These are phyloP conservation scores for Neurospora sp. DNA, from an alignment of 495 filamentous ascomycete genomes.

Conservation along the genomic window DNA sequence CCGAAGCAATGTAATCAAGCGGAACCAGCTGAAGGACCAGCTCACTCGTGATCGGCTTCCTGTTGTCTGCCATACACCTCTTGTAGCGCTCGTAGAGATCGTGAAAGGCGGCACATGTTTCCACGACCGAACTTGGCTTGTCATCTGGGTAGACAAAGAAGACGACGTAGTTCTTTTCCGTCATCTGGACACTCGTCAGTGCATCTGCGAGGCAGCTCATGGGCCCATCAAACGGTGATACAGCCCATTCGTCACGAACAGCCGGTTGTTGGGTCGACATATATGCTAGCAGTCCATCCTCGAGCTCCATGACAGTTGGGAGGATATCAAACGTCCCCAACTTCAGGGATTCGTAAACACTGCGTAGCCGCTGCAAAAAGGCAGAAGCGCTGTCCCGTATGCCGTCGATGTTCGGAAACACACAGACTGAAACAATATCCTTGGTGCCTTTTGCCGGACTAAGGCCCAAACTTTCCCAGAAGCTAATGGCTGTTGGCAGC, in stretches of 20 bases:
- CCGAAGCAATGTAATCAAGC: slow-evolving; percentile 55
- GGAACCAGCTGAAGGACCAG: slow-evolving; percentile 79
- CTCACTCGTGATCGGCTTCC: slow-evolving; percentile 47
- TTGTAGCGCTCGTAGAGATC: slow-evolving; percentile 62
- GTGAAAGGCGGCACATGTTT: slow-evolving; percentile 72
- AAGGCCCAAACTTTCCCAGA: slow-evolving; percentile 88
- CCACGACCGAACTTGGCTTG: slow-evolving; percentile 52
- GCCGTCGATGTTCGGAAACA: slow-evolving; percentile 58
- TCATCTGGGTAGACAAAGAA: slow-evolving; percentile 75
- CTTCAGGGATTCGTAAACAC: slow-evolving; percentile 69
- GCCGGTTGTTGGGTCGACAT: not conserved
- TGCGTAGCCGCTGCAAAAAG: slow-evolving; percentile 63
- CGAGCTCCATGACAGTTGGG: slow-evolving; percentile 38
- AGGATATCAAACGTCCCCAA: slow-evolving; percentile 61
- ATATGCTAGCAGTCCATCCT: slow-evolving; percentile 52
- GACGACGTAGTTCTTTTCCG: slow-evolving; percentile 60
- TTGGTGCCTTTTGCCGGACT: slow-evolving; percentile 70
- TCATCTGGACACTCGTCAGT: slow-evolving; percentile 21
- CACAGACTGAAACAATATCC: slow-evolving; percentile 66
- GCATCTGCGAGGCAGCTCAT: slow-evolving; percentile 26
- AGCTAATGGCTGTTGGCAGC: slow-evolving; percentile 66
- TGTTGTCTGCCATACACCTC: slow-evolving; percentile 40
- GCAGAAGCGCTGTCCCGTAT: slow-evolving; percentile 48
- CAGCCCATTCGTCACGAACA: slow-evolving; percentile 29
- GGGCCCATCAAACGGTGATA: slow-evolving; percentile 16